phyloP scores from a whole-genome alignment of 2,329 filamentous ascomycete genomes.

The Xylaria digitata region DNA sequence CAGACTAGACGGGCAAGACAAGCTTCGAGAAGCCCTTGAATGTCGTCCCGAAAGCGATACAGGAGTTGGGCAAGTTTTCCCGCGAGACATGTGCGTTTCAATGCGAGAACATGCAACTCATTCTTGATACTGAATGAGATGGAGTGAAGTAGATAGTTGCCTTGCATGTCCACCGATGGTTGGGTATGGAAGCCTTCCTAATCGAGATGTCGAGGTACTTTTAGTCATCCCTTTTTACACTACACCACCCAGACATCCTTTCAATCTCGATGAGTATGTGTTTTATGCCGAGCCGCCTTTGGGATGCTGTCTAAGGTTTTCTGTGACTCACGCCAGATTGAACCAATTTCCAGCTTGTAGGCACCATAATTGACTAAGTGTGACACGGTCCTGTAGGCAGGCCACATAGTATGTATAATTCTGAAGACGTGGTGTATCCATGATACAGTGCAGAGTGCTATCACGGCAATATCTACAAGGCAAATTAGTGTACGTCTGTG shows the following conservation, averaged over 20 bases:
- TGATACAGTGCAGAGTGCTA: conserved; percentile 29
- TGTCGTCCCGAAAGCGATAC: conserved; percentile 17
- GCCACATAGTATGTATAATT: conserved; percentile 1
- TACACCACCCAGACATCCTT: neutral
- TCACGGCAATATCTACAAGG: conserved; percentile 19
- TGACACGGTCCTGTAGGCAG: conserved; percentile 21
- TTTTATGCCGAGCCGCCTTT: conserved; percentile 12
- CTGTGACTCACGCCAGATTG: conserved; percentile 35
- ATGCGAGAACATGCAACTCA: conserved; percentile 18
- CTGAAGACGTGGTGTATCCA: conserved; percentile 6
- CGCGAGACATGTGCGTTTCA: conserved; percentile 17
- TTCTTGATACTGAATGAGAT: conserved; percentile 16
- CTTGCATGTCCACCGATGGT: conserved; percentile 27
- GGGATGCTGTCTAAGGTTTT: neutral
- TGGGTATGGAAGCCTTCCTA: conserved; percentile 22
- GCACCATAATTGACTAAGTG: conserved; percentile 26
- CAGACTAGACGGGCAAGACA: conserved; percentile 19
- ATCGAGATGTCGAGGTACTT: conserved; percentile 17
- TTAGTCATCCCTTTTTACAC: neutral
- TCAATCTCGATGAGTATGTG: conserved; percentile 12
- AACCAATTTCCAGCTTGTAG: conserved; percentile 22
- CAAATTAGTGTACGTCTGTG: conserved; percentile 14
- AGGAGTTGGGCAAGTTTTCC: conserved; percentile 10
- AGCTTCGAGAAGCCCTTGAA: conserved; percentile 35
- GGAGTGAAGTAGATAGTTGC: conserved; percentile 21